Percentiles rank a stretch among this genome's conserved stretches.
Evolutionary conservation across 805 yeast species (phyloP).

Genomic region (Zygotorulaspora florentina): DNA sequence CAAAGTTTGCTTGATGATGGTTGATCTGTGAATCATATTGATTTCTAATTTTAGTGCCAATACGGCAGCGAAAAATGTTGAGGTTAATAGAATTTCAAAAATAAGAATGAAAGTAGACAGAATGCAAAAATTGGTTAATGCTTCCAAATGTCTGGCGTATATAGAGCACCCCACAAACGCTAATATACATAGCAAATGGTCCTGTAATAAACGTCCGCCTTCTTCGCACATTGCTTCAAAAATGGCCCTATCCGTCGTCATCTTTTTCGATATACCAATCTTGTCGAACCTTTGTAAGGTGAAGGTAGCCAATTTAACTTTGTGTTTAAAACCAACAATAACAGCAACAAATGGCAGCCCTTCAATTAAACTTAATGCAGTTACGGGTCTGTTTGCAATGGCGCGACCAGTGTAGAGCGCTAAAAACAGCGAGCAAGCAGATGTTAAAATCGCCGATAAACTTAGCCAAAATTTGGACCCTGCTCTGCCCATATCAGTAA

Average conservation of each 20-base stretch:
- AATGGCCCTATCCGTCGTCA: slow-evolving; percentile 29
- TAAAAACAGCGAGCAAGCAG: slow-evolving; percentile 76
- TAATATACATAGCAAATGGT: slow-evolving; percentile 66
- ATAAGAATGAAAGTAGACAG: slow-evolving; percentile 65
- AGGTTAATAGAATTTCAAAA: slow-evolving; percentile 65
- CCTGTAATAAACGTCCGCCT: slow-evolving; percentile 51
- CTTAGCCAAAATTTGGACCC: slow-evolving; percentile 90
- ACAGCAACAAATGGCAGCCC: slow-evolving; percentile 92
- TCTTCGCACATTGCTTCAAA: slow-evolving; percentile 37
- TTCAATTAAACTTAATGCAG: slow-evolving; percentile 73
- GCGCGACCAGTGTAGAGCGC: slow-evolving; percentile 64
- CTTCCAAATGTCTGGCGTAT: slow-evolving; percentile 63
- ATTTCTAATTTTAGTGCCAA: slow-evolving; percentile 86
- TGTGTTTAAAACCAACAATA: slow-evolving; percentile 85
- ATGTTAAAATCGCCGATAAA: slow-evolving; percentile 68
- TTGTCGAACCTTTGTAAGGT: slow-evolving; percentile 41
- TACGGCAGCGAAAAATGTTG: slow-evolving; percentile 77
- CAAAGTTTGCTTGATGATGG: slow-evolving; percentile 67
- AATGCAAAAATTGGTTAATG: slow-evolving; percentile 75
- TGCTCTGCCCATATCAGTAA: slow-evolving; percentile 64
- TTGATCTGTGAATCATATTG: slow-evolving; percentile 74
- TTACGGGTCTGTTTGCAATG: slow-evolving; percentile 55
- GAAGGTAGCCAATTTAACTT: slow-evolving; percentile 62
- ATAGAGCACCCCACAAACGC: slow-evolving; percentile 62
- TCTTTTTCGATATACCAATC: slow-evolving; percentile 33